Evolutionary conservation across 2,329 filamentous ascomycete species (phyloP), one percentile per base, ranked within the genome.

Genomic region (Fusarium sp.): DNA sequence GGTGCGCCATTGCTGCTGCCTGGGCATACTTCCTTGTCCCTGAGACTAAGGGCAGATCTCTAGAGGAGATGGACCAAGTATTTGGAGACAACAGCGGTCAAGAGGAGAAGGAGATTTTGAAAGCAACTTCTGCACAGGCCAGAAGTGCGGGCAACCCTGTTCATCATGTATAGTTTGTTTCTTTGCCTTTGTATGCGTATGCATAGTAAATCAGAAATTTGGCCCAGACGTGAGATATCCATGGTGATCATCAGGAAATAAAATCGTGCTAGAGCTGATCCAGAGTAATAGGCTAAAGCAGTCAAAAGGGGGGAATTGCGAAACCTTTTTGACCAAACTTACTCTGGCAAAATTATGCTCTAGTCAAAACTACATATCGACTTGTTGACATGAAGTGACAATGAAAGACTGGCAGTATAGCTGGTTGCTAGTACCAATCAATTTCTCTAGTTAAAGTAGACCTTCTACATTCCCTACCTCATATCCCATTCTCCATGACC

Each of bases 51-150:
- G 91, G 38, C 11, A 31, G 29, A 31, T 31, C 38, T 20, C n/a
- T 55, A 20, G 52, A 45, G 91, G 18, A 94, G 77, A 90, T 94
- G 79, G 92, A 93, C 67, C 88, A 88, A 17, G 90, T 94, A 72
- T 94, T 94, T 79, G 84, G 60, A n/a, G 68, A 72, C 11, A 62
- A 54, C 31, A 70, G 65, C 10, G 62, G 53, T 11, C 46, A 64
- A 20, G 62, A 70, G 31, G 62, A 72, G 36, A 35, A 35, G n/a
- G 29, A 50, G 15, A 25, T 50, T 35, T 35, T 50, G 47, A 50
- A 50, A 50, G 47, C n/a, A 25, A 50, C 29, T 50, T 29, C 8
- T 50, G 47, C 29, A 17, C 47, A 50, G 47, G 29, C 47, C n/a
- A 7, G 47, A 15, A 50, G n/a, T 14, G n/a, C 29, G 14, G 47